Evolutionary conservation across 2,329 filamentous ascomycete species (phyloP).

Genomic region (Botrytis elliptica): DNA sequence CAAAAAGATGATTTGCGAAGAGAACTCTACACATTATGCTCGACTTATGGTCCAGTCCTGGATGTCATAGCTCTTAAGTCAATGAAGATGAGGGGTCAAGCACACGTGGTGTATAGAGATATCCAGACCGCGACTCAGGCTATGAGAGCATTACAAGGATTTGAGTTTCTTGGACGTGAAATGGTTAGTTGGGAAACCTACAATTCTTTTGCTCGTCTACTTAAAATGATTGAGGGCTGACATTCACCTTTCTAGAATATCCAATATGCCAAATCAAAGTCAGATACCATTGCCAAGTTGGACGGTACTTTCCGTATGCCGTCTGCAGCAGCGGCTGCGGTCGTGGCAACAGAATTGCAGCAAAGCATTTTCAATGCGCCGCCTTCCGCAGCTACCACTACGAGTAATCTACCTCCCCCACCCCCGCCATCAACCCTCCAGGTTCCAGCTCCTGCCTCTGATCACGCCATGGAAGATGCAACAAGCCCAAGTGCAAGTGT

Average conservation of each 20-base stretch:
- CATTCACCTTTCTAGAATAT: constrained; percentile 63
- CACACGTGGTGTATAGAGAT: constrained; percentile 88
- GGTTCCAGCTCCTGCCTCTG: constrained; percentile 46
- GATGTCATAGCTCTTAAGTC: constrained; percentile 91
- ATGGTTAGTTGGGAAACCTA: constrained; percentile 61
- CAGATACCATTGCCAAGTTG: constrained; percentile 83
- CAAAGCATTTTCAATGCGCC: constrained; percentile 77
- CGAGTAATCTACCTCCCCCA: constrained; percentile 41
- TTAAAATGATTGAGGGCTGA: background rate
- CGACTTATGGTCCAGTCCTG: constrained; percentile 87
- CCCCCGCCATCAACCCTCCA: constrained; percentile 46
- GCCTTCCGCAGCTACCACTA: constrained; percentile 47
- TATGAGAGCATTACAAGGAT: constrained; percentile 83
- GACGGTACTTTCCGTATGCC: constrained; percentile 85
- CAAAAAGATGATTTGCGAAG: constrained; percentile 85
- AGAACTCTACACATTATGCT: constrained; percentile 88
- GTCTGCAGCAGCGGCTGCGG: constrained; percentile 51
- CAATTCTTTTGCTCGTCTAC: background rate
- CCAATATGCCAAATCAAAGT: constrained; percentile 85
- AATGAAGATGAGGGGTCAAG: constrained; percentile 90
- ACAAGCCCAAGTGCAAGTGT: constrained; percentile 53
- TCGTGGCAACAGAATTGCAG: constrained; percentile 70
- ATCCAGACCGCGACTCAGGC: constrained; percentile 90
- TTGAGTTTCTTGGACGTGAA: constrained; percentile 78
- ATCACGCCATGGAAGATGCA: constrained; percentile 51